These are phyloP conservation scores for Trypanosoma cruzi DNA, from an alignment of 208 protist species.

Conservation along the genomic window DNA sequence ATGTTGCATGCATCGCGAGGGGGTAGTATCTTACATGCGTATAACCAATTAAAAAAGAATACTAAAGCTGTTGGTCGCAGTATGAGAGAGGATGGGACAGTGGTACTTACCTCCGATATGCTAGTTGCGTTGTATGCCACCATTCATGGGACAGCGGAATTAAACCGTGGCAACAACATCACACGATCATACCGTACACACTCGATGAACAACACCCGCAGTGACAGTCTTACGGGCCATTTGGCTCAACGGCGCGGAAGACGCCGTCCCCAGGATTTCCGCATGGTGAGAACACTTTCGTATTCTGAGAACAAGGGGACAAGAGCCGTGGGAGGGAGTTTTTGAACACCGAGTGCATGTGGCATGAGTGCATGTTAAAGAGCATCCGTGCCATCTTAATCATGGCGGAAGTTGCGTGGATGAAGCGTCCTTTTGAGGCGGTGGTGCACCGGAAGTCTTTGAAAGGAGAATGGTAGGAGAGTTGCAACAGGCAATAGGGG, in stretches of 20 bases:
- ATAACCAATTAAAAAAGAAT: neutral
- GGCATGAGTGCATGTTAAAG: neutral
- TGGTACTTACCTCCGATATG: constrained; percentile 20
- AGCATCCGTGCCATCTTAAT: neutral
- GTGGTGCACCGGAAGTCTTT: too few relatives aligned
- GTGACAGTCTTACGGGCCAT: neutral
- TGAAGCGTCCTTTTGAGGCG: constrained; percentile 1
- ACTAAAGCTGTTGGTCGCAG: neutral
- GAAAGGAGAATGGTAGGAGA: too few relatives aligned
- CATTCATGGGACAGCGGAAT: constrained; percentile 10
- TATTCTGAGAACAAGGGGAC: neutral
- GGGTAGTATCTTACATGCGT: neutral
- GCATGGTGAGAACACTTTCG: neutral
- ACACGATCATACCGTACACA: neutral
- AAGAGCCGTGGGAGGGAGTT: neutral
- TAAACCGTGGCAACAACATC: neutral
- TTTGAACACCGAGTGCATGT: constrained; percentile 1
- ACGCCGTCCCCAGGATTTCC: neutral
- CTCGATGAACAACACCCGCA: neutral
- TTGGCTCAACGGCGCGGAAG: neutral
- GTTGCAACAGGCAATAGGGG: too few relatives aligned
- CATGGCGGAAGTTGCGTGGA: neutral
- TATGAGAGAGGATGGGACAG: neutral
- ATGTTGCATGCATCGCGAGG: neutral
- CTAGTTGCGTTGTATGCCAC: constrained; percentile 11